Conservation (phyloP, 164 flowering plant genomes). For the Liquidambar formosana region DNA sequence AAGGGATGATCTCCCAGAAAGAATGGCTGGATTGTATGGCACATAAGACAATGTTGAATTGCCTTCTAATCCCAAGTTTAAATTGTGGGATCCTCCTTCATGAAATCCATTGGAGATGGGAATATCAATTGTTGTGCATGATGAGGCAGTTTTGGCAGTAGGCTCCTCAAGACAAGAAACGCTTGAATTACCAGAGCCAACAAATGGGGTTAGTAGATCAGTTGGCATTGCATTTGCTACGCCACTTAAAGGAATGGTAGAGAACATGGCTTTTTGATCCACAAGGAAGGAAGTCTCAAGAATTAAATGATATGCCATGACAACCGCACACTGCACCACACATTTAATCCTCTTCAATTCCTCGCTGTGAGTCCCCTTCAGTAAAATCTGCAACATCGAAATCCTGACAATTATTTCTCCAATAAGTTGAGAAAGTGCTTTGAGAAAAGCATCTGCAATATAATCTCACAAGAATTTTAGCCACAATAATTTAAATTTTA, state of each 20-base stretch:
- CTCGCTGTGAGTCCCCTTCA: constrained; percentile 82
- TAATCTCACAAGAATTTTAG: not conserved
- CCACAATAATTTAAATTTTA: no score
- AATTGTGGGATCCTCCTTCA: constrained; percentile 14
- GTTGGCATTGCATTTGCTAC: constrained; percentile 17
- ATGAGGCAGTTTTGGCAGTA: constrained; percentile 15
- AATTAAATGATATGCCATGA: constrained; percentile 79
- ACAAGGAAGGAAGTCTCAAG: constrained; percentile 81
- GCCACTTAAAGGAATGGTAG: constrained; percentile 40
- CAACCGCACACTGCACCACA: constrained; percentile 71
- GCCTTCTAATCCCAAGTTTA: constrained; percentile 17
- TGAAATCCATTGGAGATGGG: constrained; percentile 44
- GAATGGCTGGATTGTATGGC: constrained; percentile 42
- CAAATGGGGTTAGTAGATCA: constrained; percentile 17
- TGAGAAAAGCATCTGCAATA: not conserved
- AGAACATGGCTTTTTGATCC: constrained; percentile 77
- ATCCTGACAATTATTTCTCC: not conserved
- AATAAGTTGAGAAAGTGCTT: not conserved
- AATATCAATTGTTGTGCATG: constrained; percentile 26
- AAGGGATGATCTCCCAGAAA: constrained; percentile 55
- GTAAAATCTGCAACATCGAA: constrained; percentile 65
- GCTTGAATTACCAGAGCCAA: constrained; percentile 18
- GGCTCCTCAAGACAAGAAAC: constrained; percentile 21
- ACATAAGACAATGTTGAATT: constrained; percentile 33
- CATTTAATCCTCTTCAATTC: constrained; percentile 79